Evolutionary conservation across 208 protist genomes (phyloP), one percentile per base, ranked within the genome.

Genomic region (Leptomonas seymouri): DNA sequence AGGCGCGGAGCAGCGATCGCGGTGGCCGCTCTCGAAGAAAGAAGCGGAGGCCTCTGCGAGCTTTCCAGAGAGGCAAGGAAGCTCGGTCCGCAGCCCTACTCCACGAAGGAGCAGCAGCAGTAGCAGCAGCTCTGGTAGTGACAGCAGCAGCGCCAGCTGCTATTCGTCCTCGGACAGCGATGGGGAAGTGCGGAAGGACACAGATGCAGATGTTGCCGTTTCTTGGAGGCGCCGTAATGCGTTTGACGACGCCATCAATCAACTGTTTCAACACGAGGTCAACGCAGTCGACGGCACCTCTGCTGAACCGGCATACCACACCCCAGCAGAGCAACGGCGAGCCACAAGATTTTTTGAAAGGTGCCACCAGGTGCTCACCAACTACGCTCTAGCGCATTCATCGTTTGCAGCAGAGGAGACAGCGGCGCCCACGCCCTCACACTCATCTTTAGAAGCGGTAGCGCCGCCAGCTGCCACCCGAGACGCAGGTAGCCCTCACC

Each of bases 291-390:
- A 5, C 11, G 20, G n/a, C 48, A 30, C 48, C 1, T 14, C 11
- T 3, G 31, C 61, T 11, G 48, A 34, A 55, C 67, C 80, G 1
- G 68, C 74, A 23, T 57, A 71, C 20, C 67, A 67, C 36, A 53
- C 58, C 15, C n/a, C 30, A 7, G 75, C 71, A 49, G 71, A 84
- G 55, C 81, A 88, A 34, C 71, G 74, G n/a, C 18, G 51, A 14
- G 72, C 70, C 16, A 39, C 46, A 25, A 41, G 53, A 28, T 93
- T 93, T 57, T 93, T 93, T 46, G 58, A 59, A 1, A 77, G 67
- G 8, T 93, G 84, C 57, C 73, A 82, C 48, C 53, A 71, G 5
- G 76, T 93, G 49, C 57, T 93, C 20, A 75, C 72, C 14, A 82
- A 78, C 72, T 88, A 88, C 67, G 53, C 82, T 8, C 23, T 76